Conservation (phyloP, 2,329 filamentous ascomycete species). For the Stachybotrys chlorohalonatus region DNA sequence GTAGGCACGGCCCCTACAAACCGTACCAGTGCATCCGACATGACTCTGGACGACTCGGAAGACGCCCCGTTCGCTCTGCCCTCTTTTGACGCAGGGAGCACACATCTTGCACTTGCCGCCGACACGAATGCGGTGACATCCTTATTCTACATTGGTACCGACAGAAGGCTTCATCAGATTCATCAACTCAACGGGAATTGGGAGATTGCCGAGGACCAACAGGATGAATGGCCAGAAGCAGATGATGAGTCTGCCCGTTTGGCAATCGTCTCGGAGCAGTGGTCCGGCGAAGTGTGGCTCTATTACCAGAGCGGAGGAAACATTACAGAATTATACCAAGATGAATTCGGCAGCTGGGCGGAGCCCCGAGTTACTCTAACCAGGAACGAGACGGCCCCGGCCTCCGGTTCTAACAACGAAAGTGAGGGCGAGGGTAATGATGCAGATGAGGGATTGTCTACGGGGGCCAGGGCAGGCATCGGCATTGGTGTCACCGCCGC, state of each 20-base stretch:
- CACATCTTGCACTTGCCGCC: background rate
- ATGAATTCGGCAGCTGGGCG: background rate
- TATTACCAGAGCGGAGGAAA: background rate
- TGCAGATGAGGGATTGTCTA: background rate
- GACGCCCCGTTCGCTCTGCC: background rate
- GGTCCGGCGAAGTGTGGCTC: background rate
- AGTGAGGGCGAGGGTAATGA: background rate
- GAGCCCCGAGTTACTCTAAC: background rate
- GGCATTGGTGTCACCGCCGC: background rate
- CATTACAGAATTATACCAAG: background rate
- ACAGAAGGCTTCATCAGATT: background rate
- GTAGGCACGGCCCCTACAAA: background rate
- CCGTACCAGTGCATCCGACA: background rate
- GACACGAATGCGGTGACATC: background rate
- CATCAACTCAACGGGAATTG: background rate
- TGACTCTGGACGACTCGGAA: background rate
- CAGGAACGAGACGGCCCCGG: background rate
- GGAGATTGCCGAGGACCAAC: background rate
- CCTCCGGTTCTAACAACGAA: background rate
- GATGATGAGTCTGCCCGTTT: background rate
- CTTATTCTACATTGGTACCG: background rate
- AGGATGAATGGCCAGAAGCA: background rate
- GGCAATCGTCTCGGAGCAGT: background rate
- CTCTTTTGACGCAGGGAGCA: background rate
- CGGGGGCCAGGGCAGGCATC: background rate